Evolutionary conservation across 2,329 filamentous ascomycete genomes (phyloP).

Genomic region (Diaporthe vaccinii): DNA sequence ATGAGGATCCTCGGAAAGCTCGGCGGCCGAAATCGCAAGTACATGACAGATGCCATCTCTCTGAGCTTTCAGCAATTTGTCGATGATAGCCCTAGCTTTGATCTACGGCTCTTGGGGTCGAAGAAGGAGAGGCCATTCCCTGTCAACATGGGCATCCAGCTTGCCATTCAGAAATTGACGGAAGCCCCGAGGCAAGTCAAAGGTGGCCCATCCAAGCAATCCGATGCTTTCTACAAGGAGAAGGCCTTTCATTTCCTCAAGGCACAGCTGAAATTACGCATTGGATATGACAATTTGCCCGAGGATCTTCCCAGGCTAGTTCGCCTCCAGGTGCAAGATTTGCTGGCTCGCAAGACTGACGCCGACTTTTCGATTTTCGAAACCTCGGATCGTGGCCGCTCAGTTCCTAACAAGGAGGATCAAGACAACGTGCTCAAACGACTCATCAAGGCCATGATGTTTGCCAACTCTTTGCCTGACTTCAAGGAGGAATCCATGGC

Average conservation of each 20-base stretch:
- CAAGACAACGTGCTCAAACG: conserved; percentile 88
- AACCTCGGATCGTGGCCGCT: conserved; percentile 82
- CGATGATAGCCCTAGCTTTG: conserved; percentile 89
- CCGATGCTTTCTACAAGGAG: conserved; percentile 89
- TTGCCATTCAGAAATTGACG: conserved; percentile 88
- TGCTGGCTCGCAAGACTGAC: conserved; percentile 79
- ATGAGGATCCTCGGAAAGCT: conserved; percentile 98
- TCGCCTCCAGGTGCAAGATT: conserved; percentile 89
- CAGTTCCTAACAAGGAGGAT: conserved; percentile 86
- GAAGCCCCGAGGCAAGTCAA: conserved; percentile 78
- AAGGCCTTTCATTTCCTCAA: conserved; percentile 91
- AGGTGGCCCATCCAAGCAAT: conserved; percentile 66
- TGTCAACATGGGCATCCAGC: conserved; percentile 86
- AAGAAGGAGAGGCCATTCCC: conserved; percentile 92
- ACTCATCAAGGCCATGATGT: conserved; percentile 89
- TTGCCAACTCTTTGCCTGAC: conserved; percentile 84
- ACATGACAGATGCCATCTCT: conserved; percentile 90
- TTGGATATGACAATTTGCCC: conserved; percentile 88
- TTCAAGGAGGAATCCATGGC: conserved; percentile 81
- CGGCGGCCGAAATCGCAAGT: conserved; percentile 94
- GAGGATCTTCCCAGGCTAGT: conserved; percentile 90
- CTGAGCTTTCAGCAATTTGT: conserved; percentile 87
- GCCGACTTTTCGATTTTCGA: conserved; percentile 79
- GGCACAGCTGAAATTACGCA: conserved; percentile 89
- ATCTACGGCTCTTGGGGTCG: conserved; percentile 89